phyloP scores from a whole-genome alignment of 768 basidiomycete genomes.

The Rossbeevera mucosa region DNA sequence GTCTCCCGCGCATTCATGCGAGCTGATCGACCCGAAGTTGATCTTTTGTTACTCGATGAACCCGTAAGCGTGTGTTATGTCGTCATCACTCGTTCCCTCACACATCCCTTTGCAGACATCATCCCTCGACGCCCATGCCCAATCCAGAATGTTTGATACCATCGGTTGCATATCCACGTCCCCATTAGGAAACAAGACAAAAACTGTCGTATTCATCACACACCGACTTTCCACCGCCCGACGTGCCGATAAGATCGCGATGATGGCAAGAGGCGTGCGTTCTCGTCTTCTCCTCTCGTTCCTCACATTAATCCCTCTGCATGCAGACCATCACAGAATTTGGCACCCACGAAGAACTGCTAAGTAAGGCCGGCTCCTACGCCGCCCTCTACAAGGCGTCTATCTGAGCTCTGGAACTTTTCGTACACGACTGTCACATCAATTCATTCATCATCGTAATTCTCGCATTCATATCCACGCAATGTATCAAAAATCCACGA shows the following conservation, averaged over 20 bases:
- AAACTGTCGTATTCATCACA: constrained; percentile 80
- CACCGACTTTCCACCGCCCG: constrained; percentile 79
- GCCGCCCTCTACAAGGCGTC: constrained; percentile 68
- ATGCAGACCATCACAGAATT: constrained; percentile 68
- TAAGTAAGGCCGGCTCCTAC: constrained; percentile 56
- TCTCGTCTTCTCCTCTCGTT: constrained; percentile 7
- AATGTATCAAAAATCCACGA: constrained; percentile 22
- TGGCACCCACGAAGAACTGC: constrained; percentile 66
- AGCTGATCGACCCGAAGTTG: constrained; percentile 66
- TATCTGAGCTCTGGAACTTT: constrained; percentile 35
- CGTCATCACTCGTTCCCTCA: constrained; percentile 1
- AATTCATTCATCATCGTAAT: constrained; percentile 4
- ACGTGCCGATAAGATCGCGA: constrained; percentile 79
- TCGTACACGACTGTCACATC: constrained; percentile 6
- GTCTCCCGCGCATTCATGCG: constrained; percentile 87
- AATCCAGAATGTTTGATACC: constrained; percentile 74
- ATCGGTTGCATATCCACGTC: constrained; percentile 61
- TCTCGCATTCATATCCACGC: constrained; percentile 17
- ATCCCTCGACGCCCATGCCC: constrained; percentile 74
- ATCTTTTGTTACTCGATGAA: constrained; percentile 82
- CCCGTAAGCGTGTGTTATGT: constrained; percentile 47
- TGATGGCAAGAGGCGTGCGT: constrained; percentile 74
- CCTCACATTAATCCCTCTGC: constrained; percentile 14
- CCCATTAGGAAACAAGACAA: constrained; percentile 50
- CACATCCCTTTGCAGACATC: constrained; percentile 51